These are phyloP conservation scores for Prinsepia uniflora DNA, from an alignment of 306 rosid genomes.

Conservation along the genomic window DNA sequence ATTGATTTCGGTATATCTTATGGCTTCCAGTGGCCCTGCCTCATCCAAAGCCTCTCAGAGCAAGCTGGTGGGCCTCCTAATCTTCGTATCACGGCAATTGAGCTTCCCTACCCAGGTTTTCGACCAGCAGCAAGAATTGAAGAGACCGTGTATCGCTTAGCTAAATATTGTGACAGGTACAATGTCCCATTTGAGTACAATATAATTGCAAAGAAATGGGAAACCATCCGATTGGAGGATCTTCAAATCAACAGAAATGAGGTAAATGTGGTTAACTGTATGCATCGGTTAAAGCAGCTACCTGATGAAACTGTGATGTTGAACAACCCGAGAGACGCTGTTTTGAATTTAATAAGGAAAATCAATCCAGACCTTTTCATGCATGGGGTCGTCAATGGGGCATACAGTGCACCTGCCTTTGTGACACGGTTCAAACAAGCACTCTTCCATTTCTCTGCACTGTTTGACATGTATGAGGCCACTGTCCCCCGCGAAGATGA, in stretches of 20 bases:
- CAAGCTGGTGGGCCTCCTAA: conserved; percentile 39
- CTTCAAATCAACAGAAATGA: conserved; percentile 24
- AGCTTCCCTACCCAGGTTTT: conserved; percentile 44
- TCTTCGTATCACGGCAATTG: conserved; percentile 40
- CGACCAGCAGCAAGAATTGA: conserved; percentile 30
- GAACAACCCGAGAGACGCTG: conserved; percentile 31
- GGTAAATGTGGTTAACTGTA: conserved; percentile 25
- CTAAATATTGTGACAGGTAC: conserved; percentile 30
- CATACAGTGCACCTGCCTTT: conserved; percentile 33
- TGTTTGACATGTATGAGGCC: conserved; percentile 31
- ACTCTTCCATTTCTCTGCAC: conserved; percentile 23
- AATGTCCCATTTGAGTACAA: conserved; percentile 36
- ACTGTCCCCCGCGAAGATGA: conserved; percentile 22
- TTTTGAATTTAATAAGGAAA: conserved; percentile 29
- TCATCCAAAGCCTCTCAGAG: conserved; percentile 38
- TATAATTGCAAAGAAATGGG: conserved; percentile 45
- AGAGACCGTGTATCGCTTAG: conserved; percentile 36
- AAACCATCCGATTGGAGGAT: conserved; percentile 21
- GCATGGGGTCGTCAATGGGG: conserved; percentile 28
- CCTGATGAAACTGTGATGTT: conserved; percentile 28
- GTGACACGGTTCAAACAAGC: conserved; percentile 32
- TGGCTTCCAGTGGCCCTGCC: conserved; percentile 52
- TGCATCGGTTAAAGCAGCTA: conserved; percentile 21
- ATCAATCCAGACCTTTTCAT: conserved; percentile 30
- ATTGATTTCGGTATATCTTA: conserved; percentile 42